Conservation (phyloP, 2,329 filamentous ascomycete genomes). For the Pseudogymnoascus verrucosus region DNA sequence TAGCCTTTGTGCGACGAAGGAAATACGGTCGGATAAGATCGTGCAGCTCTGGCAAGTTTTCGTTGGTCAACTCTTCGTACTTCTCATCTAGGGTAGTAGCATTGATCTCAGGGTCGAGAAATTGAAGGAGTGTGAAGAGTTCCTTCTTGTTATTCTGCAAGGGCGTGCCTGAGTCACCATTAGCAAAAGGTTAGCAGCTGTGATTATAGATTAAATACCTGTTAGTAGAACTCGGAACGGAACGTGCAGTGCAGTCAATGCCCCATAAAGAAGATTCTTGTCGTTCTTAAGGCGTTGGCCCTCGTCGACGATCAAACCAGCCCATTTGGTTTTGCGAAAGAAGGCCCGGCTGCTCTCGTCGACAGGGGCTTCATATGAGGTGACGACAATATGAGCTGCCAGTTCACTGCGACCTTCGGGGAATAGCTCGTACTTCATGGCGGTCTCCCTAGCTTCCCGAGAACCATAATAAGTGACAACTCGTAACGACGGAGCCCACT, state of each 20-base stretch:
- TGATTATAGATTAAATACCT: slow-evolving; percentile 29
- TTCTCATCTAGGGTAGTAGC: slow-evolving; percentile 67
- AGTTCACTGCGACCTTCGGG: slow-evolving; percentile 57
- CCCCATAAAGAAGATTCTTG: slow-evolving; percentile 69
- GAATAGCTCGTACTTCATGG: slow-evolving; percentile 79
- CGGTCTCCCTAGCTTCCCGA: slow-evolving; percentile 63
- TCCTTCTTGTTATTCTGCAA: slow-evolving; percentile 94
- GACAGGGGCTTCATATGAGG: slow-evolving; percentile 84
- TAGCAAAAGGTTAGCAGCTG: slow-evolving; percentile 12
- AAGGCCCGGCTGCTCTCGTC: slow-evolving; percentile 59
- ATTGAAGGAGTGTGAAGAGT: slow-evolving; percentile 93
- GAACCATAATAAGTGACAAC: slow-evolving; percentile 92
- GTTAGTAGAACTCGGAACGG: slow-evolving; percentile 83
- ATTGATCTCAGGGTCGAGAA: slow-evolving; percentile 64
- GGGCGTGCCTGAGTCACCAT: slow-evolving; percentile 53
- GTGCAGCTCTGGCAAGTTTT: slow-evolving; percentile 75
- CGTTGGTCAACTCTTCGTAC: slow-evolving; percentile 70
- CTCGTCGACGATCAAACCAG: slow-evolving; percentile 85
- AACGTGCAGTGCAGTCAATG: slow-evolving; percentile 64
- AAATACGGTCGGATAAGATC: slow-evolving; percentile 70
- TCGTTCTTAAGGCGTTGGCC: slow-evolving; percentile 95
- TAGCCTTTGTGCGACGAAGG: slow-evolving; percentile 73
- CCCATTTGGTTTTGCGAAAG: slow-evolving; percentile 71
- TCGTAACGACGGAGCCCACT: slow-evolving; percentile 77
- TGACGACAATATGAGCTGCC: slow-evolving; percentile 84